A percentile compares a stretch with the other conserved stretches of the same genome.
Evolutionary conservation across 768 basidiomycete genomes (phyloP).

Genomic region (Pleurotus djamor): DNA sequence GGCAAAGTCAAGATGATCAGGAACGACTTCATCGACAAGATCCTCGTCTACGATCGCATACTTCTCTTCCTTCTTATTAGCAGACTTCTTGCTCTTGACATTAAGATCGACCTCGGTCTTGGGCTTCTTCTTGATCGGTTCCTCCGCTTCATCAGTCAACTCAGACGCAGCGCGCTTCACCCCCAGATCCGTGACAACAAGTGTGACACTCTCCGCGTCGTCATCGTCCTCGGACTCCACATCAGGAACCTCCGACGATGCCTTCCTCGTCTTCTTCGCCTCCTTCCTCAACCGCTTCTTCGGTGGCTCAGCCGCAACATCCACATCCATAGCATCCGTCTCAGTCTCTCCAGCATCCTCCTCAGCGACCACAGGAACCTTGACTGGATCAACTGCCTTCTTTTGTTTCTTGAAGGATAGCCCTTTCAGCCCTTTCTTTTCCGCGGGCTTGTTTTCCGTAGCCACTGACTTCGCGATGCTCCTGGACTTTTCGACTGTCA

Average conservation of each 20-base stretch:
- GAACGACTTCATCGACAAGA: conserved; percentile 47
- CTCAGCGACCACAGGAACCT: conserved; percentile 36
- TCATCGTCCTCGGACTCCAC: conserved; percentile 66
- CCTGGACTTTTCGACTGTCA: conserved; percentile 50
- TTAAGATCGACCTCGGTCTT: conserved; percentile 23
- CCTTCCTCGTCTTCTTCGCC: conserved; percentile 28
- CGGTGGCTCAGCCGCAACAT: conserved; percentile 37
- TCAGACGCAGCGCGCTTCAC: conserved; percentile 48
- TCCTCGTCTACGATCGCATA: conserved; percentile 22
- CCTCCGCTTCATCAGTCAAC: conserved; percentile 29
- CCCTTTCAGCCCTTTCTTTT: conserved; percentile 41
- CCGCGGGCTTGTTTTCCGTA: conserved; percentile 20
- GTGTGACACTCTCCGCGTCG: conserved; percentile 12
- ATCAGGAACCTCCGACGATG: conserved; percentile 36
- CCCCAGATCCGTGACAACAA: conserved; percentile 19
- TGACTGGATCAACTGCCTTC: conserved; percentile 37
- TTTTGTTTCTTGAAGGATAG: conserved; percentile 48
- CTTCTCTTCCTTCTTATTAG: conserved; percentile 35
- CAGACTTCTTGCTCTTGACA: conserved; percentile 29
- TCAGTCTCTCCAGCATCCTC: conserved; percentile 28
- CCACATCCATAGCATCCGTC: conserved; percentile 35
- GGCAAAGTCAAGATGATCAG: conserved; percentile 47
- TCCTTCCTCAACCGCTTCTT: conserved; percentile 63
- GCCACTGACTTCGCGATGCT: conserved; percentile 19
- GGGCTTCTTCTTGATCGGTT: conserved; percentile 45